Percentiles rank a stretch among this genome's conserved stretches.
Conservation (phyloP, 768 basidiomycete genomes). For the Serendipita sp. region DNA sequence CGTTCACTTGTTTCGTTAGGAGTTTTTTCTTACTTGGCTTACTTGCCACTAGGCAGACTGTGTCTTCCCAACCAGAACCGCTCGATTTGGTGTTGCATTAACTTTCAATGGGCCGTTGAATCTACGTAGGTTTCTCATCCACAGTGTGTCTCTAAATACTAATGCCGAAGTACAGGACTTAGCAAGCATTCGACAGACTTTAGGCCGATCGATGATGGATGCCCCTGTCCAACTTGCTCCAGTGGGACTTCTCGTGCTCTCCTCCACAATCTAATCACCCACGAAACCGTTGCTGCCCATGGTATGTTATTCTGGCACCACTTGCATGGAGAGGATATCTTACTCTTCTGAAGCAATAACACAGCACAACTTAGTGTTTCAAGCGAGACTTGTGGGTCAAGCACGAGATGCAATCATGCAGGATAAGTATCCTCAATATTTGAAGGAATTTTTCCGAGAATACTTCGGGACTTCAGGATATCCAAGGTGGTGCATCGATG, state of each 20-base stretch:
- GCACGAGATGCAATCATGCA: conserved; percentile 67
- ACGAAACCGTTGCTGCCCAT: conserved; percentile 77
- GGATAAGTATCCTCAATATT: conserved; percentile 63
- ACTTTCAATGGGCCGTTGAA: conserved; percentile 73
- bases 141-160: not conserved
- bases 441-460: conserved; percentile 54
- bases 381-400: conserved; percentile 76
- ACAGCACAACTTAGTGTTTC: conserved; percentile 70
- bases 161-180: conserved; percentile 30
- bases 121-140: conserved; percentile 36
- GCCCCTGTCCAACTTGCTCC: conserved; percentile 77
- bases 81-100: conserved; percentile 78
- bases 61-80: conserved; percentile 85
- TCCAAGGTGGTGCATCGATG: conserved; percentile 81
- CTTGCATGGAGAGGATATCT: not conserved
- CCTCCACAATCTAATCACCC: conserved; percentile 57
- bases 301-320: conserved; percentile 30
- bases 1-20: conserved; percentile 9
- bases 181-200: conserved; percentile 58
- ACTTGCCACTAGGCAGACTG: conserved; percentile 55
- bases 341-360: conserved; percentile 43
- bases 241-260: conserved; percentile 53
- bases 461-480: conserved; percentile 71
- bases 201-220: conserved; percentile 52
- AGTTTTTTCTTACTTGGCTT: not conserved